Base-by-base conservation (phyloP, 2,329 filamentous ascomycete species). In the Ceratocystis ficicola region DNA sequence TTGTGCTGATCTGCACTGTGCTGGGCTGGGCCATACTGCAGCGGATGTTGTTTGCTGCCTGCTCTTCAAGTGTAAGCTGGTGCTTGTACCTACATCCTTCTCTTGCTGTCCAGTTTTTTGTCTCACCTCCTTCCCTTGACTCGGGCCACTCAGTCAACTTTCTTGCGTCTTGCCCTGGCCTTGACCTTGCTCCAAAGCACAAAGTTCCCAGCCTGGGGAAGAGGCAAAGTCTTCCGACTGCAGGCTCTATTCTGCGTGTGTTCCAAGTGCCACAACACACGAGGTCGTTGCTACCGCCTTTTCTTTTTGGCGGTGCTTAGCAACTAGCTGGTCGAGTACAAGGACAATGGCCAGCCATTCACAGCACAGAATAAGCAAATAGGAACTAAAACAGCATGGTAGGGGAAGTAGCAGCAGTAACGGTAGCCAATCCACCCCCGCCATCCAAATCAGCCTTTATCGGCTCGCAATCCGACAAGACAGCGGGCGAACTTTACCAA, bases 401-500 rank as follows among this genome's bases (percentile, higher is more conserved):
- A 36, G 32, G 32, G 32, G 12, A 36, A 36, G 32, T 1, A 50
- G 46, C 22, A 22, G 6, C 5, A 50, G 17, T 15, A n/a, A n/a
- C 46, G 22, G 17, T 22, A 50, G 17, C 17, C 46, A 50, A 50
- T 22, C 46, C 52, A 30, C n/a, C 52, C 25, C 52, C 52, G 15
- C 25, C 52, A n/a, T 32, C 46, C 46, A 5, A n/a, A 17, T n/a
- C 46, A 50, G 15, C n/a, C 22, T 50, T n/a, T 50, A n/a, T 22
- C 25, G 25, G 28, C 28, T 59, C 48, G 28, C 7, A 32, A 59
- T 59, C 28, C 52, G 28, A 59, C 52, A 30, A 20, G 52, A 59
- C 52, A 59, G 52, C 52, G 52, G 52, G 52, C 52, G 28, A 59
- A 59, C 28, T 17, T 59, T 59, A 59, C 52, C 52, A 30, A 59